phyloP scores from a whole-genome alignment of 352 stramenopile species.

The Phytophthora rubi region DNA sequence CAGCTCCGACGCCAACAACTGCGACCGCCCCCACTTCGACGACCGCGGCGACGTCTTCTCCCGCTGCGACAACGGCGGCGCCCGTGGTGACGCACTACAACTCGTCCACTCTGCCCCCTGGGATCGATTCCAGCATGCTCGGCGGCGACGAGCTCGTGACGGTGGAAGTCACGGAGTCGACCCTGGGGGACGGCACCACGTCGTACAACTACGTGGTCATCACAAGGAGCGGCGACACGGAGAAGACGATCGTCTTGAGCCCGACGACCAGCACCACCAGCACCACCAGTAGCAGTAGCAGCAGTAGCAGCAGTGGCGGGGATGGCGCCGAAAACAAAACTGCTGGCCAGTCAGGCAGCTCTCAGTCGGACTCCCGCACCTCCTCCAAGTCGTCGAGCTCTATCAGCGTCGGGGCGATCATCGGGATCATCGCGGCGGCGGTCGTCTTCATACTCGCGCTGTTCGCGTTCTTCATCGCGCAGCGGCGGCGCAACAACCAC shows the following conservation, averaged over 20 bases:
- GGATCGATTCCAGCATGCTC: slow-evolving; percentile 41
- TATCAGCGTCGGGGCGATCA: slow-evolving; percentile 17
- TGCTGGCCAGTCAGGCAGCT: slow-evolving; percentile 9
- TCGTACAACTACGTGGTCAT: slow-evolving; percentile 52
- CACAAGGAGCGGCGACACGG: slow-evolving; percentile 33
- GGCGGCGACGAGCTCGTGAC: slow-evolving; percentile 41
- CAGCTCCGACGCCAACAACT: slow-evolving; percentile 14
- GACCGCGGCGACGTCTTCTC: slow-evolving; percentile 2
- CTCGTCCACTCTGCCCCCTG: slow-evolving; percentile 46
- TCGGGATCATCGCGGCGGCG: slow-evolving; percentile 30
- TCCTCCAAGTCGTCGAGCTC: slow-evolving; percentile 15
- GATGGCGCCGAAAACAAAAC: neutral
- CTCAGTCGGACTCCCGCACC: slow-evolving; percentile 14
- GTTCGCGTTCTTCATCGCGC: slow-evolving; percentile 35
- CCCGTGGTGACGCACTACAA: slow-evolving; percentile 40
- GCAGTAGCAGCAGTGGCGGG: slow-evolving; percentile 2
- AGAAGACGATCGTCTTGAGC: slow-evolving; percentile 28
- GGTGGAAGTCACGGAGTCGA: slow-evolving; percentile 47
- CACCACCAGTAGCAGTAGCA: neutral
- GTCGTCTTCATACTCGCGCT: slow-evolving; percentile 35
- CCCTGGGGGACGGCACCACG: slow-evolving; percentile 32
- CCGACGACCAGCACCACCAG: slow-evolving; percentile 6
- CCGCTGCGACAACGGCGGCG: slow-evolving; percentile 10
- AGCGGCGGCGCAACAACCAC: slow-evolving; percentile 25
- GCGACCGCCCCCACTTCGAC: slow-evolving; percentile 1